phyloP scores from a whole-genome alignment of 1,284 basidiomycete species.

The Heliocybe sulcata region DNA sequence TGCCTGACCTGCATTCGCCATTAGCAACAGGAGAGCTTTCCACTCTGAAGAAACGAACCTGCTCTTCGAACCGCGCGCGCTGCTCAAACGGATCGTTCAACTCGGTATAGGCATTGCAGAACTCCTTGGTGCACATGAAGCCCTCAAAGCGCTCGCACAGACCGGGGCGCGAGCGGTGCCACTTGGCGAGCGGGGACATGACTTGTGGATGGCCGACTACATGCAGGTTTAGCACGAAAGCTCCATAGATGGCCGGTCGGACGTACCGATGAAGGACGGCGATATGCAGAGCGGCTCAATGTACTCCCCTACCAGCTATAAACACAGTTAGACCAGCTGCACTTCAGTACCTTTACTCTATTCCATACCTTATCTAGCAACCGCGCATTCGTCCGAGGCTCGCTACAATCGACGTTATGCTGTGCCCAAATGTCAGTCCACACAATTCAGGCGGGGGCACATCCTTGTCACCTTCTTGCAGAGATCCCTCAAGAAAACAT shows the following conservation, averaged over 20 bases:
- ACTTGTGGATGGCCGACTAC: conserved; percentile 96
- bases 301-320: conserved; percentile 87
- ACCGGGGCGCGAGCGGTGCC: conserved; percentile 88
- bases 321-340: conserved; percentile 3
- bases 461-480: conserved; percentile 64
- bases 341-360: background rate
- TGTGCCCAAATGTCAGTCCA: conserved; percentile 24
- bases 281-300: conserved; percentile 97
- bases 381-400: conserved; percentile 93
- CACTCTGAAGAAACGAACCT: conserved; percentile 32
- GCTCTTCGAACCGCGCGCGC: conserved; percentile 93
- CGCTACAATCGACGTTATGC: conserved; percentile 97
- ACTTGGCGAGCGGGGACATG: conserved; percentile 98
- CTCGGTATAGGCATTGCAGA: conserved; percentile 98
- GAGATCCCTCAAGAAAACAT: conserved; percentile 83
- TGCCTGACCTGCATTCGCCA: conserved; percentile 54
- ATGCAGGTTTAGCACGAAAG: conserved; percentile 2
- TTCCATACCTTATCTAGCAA: conserved; percentile 83
- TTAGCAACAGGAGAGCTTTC: background rate
- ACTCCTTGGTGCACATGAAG: conserved; percentile 98
- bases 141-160: conserved; percentile 98
- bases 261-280: conserved; percentile 87
- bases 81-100: conserved; percentile 98
- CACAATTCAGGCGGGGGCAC: background rate
- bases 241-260: background rate